Base-by-base conservation (phyloP, 2,329 filamentous ascomycete species). In the Cercospora sesami region DNA sequence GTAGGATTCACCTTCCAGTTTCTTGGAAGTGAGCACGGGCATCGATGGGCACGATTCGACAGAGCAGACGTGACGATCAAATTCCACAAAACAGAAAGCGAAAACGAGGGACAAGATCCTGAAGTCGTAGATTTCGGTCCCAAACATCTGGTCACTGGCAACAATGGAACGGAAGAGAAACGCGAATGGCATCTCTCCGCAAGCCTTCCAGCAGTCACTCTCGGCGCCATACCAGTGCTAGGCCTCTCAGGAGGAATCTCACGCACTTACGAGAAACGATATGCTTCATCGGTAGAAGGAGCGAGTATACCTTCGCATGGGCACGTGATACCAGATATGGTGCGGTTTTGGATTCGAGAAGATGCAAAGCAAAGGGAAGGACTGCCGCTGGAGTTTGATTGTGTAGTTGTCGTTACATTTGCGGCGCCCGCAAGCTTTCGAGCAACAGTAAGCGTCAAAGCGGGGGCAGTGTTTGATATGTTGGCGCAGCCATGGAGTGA, bases 1-100 rank as follows among this genome's bases (percentile, higher is more conserved):
- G 28, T 70, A n/a, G 53, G 36, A 21, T 66, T 70, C 28, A 55
- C 53, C n/a, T 70, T 72, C 26, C 66, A 68, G 18, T 69, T 72
- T 36, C 63, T 62, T 3, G 60, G 48, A 2, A 55, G 28, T 26
- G 53, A 28, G 16, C n/a, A 61, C 9, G 28, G 55, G 36, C 5
- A 12, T 21, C 28, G 28, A 18, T 68, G 60, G 65, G 26, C 16
- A n/a, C 45, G 62, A 12, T 70, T 72, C 45, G 63, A 66, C 8
- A 68, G 68, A 23, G 68, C 67, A 14, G 70, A 72, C 21, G 57
- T 69, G 10, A 31, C 58, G 1, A 66, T 67, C 23, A 28, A 51
- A 4, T 67, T 71, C 57, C 23, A 51, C 28, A n/a, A 28, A 42
- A 23, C 61, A 31, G 21, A 48, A 10, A 18, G 5, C 30, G 51